These are phyloP conservation scores for Helichrysum umbraculigerum DNA, from an alignment of 129 eudicot species.

Conservation along the genomic window DNA sequence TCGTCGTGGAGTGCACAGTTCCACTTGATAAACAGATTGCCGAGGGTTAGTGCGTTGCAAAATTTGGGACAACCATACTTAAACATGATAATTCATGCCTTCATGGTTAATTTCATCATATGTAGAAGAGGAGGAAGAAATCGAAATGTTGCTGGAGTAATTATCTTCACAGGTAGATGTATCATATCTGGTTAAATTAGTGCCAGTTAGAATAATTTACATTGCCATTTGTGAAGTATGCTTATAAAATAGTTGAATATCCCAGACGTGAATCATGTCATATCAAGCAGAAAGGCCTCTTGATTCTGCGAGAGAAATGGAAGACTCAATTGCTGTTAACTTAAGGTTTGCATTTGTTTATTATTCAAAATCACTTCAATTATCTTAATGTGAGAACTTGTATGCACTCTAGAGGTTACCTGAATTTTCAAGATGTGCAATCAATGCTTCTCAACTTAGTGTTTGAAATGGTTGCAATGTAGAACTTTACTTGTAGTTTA, in stretches of 20 bases:
- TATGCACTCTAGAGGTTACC: background rate
- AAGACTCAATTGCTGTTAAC: constrained; percentile 95
- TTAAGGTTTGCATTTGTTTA: constrained; percentile 59
- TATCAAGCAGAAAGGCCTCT: constrained; percentile 98
- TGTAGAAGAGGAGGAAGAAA: constrained; percentile 99
- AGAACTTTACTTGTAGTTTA: background rate
- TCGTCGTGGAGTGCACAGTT: constrained; percentile 67
- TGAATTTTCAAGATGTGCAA: background rate
- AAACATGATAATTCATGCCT: background rate
- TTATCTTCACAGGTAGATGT: constrained; percentile 78
- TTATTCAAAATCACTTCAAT: constrained; percentile 1
- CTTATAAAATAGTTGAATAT: background rate
- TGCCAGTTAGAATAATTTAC: background rate
- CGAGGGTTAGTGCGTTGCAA: constrained; percentile 57
- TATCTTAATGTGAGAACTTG: background rate
- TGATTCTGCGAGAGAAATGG: constrained; percentile 99
- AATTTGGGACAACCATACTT: background rate
- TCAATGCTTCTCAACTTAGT: background rate
- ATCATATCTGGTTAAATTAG: background rate
- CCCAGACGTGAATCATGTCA: constrained; percentile 96
- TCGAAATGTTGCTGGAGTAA: constrained; percentile 97
- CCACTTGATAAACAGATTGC: constrained; percentile 85
- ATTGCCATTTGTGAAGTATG: background rate
- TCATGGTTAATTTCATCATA: constrained; percentile 11
- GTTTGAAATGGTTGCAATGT: background rate